A percentile compares a stretch with the other conserved stretches of the same genome.
Evolutionary conservation across 140 eudicot species (phyloP).

Genomic region (Ambrosia hybrid): DNA sequence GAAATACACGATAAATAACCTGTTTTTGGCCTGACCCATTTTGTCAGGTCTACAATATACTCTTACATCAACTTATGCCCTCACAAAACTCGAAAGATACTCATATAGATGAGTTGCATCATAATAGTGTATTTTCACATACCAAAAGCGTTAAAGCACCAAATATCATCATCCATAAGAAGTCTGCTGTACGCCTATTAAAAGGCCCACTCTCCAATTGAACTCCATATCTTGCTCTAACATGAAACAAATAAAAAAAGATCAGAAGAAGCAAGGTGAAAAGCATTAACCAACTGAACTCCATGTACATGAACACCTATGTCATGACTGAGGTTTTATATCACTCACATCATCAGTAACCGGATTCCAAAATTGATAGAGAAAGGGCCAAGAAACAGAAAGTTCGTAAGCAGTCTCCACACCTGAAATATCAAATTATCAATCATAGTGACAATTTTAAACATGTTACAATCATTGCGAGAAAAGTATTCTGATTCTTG

Average conservation of each 20-base stretch:
- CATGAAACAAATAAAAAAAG: not conserved
- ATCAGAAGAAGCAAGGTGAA: not conserved
- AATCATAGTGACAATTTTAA: not conserved
- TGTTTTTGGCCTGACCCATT: not conserved
- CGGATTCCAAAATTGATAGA: slow-evolving; percentile 29
- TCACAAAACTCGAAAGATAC: not conserved
- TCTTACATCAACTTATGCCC: not conserved
- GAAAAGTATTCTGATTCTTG: not conserved
- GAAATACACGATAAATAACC: not conserved
- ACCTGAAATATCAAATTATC: slow-evolving; percentile 13
- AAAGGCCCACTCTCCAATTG: slow-evolving; percentile 26
- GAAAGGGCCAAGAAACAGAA: slow-evolving; percentile 24
- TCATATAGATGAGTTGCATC: slow-evolving; percentile 2
- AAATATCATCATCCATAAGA: slow-evolving; percentile 27
- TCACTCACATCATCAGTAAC: slow-evolving; percentile 26
- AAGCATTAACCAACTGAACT: not conserved
- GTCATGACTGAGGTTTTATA: not conserved
- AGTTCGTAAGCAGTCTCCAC: slow-evolving; percentile 29
- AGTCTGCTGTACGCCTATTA: slow-evolving; percentile 22
- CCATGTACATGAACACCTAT: not conserved
- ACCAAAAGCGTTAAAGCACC: slow-evolving; percentile 20
- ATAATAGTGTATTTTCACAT: not conserved
- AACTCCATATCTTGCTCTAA: slow-evolving; percentile 32
- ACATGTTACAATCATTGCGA: not conserved
- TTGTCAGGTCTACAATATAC: not conserved